These are phyloP conservation scores for Aegilops umbellulata DNA, from an alignment of 176 grass and related monocot species.

Conservation along the genomic window DNA sequence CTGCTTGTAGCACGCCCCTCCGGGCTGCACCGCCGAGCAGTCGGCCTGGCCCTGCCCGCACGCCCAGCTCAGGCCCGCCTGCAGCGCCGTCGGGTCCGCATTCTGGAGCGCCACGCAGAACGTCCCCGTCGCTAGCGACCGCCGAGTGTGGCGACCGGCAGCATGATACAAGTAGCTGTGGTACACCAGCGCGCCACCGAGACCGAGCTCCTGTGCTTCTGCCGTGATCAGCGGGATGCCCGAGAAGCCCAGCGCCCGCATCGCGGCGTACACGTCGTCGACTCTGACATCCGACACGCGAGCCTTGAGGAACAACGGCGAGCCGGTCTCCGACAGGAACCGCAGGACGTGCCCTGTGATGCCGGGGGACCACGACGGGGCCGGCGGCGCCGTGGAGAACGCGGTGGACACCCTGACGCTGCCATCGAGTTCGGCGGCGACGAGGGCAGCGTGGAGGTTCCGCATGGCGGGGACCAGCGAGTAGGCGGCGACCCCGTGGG, in stretches of 20 bases:
- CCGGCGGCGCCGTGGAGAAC: not conserved
- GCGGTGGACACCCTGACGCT: constrained; percentile 37
- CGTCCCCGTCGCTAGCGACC: constrained; percentile 43
- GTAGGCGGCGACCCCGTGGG: not conserved
- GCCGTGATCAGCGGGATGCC: constrained; percentile 32
- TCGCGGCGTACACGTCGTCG: constrained; percentile 25
- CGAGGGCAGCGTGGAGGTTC: constrained; percentile 40
- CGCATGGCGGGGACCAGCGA: constrained; percentile 41
- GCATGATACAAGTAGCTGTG: constrained; percentile 13
- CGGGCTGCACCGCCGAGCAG: constrained; percentile 66
- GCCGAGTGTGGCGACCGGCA: not conserved
- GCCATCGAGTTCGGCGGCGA: constrained; percentile 18
- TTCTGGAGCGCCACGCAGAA: constrained; percentile 83
- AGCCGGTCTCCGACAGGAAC: constrained; percentile 16
- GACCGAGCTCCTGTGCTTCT: not conserved
- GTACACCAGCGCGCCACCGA: not conserved
- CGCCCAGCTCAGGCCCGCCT: constrained; percentile 69
- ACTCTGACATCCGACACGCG: not conserved
- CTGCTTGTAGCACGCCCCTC: constrained; percentile 59
- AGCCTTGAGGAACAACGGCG: constrained; percentile 35
- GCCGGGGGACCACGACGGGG: not conserved
- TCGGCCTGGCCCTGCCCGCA: constrained; percentile 63
- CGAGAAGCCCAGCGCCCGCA: constrained; percentile 21
- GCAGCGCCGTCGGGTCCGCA: constrained; percentile 54
- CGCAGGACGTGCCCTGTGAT: not conserved